Evolutionary conservation across 305 asterid genomes (phyloP), one percentile per base, ranked within the genome.

Genomic region (Plantago rigida): DNA sequence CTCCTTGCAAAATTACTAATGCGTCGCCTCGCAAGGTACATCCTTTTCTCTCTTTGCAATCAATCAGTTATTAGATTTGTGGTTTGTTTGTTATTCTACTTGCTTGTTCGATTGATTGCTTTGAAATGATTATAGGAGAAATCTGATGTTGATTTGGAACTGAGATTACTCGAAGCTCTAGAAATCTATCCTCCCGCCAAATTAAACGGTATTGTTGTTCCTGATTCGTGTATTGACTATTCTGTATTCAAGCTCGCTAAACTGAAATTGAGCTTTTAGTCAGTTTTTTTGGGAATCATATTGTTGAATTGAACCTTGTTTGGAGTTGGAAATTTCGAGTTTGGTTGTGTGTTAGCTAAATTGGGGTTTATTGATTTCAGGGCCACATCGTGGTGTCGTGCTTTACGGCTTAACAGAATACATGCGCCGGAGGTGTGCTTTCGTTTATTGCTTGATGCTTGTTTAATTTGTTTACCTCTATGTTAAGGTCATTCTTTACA

Each of bases 181-280:
- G 95, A 84, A 78, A 84, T 84, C 69, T 90, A 92, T 29, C 99
- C 96, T 66, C 96, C 87, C n/a, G 76, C 88, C 71, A 88, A 53
- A 53, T 28, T 53, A 53, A 34, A 39, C 4, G 59, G 59, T 53
- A 53, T 52, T 12, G 19, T 3, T 14, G 36, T 56, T 36, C 44
- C 44, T 7, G 1, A 36, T n/a, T 59, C 15, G 48, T 44, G 44
- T 4, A 3, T 44, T 56, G 5, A n/a, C 5, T 14, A 9, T 60
- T 47, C 42, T 9, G 42, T 24, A 9, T 36, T 13, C 11, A 13
- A 12, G 4, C 4, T 45, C 8, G 28, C 1, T 3, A 3, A 31
- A 5, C 39, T 31, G 6, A 6, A 36, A 36, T 5, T 6, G 44
- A 36, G 44, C 2, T 36, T 31, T 36, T 36, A 36, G 6, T 36